phyloP scores from a whole-genome alignment of 495 filamentous ascomycete genomes.

The Trichoderma parareesei region DNA sequence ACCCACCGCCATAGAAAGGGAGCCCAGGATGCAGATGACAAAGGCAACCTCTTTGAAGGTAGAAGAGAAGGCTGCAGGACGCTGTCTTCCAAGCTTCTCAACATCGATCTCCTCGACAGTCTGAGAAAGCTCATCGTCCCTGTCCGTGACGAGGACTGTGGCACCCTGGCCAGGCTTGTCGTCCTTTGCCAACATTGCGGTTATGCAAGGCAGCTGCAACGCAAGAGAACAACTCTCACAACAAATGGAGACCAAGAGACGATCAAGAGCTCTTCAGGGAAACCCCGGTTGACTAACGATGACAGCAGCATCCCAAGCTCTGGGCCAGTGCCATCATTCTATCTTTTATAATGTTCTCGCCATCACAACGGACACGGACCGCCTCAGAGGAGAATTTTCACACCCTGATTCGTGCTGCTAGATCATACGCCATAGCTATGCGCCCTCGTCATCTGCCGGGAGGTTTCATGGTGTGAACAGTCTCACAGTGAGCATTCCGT shows the following conservation, averaged over 20 bases:
- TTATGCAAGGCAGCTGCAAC: neutral
- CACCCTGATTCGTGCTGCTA: neutral
- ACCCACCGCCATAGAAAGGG: conserved; percentile 62
- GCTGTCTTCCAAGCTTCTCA: conserved; percentile 61
- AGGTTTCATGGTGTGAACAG: neutral
- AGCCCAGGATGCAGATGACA: conserved; percentile 63
- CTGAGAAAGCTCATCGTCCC: neutral
- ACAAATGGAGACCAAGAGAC: neutral
- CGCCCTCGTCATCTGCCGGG: conserved; percentile 1
- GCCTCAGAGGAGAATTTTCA: neutral
- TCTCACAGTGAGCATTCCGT: conserved; percentile 4
- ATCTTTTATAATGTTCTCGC: neutral
- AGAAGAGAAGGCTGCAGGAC: conserved; percentile 57
- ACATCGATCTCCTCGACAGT: conserved; percentile 27
- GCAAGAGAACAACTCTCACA: neutral
- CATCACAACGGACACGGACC: neutral
- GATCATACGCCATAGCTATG: conserved; percentile 2
- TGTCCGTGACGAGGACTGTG: neutral
- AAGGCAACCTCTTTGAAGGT: conserved; percentile 59
- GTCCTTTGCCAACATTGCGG: neutral
- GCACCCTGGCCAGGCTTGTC: neutral
- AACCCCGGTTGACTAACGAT: neutral
- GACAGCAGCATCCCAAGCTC: neutral
- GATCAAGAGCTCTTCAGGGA: neutral
- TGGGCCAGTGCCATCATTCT: neutral